These are phyloP conservation scores for Mycena kentingensis DNA, from an alignment of 768 basidiomycete genomes.

Conservation along the genomic window DNA sequence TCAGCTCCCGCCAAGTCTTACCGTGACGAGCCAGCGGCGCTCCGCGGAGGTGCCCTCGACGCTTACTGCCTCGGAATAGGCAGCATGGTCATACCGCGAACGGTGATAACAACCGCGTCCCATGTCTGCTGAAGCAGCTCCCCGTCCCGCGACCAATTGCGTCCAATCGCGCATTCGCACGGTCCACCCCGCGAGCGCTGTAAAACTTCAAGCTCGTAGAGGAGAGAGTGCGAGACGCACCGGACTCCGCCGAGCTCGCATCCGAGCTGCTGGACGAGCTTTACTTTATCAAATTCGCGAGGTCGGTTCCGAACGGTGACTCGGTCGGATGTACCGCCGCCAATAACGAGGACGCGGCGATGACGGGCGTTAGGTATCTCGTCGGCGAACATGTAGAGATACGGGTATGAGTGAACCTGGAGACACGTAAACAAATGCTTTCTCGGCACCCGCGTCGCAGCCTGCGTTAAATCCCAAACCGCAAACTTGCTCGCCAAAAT, in stretches of 20 bases:
- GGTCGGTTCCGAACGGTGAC: slow-evolving; percentile 35
- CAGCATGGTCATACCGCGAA: slow-evolving; percentile 48
- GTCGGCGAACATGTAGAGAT: no score
- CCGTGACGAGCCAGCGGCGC: slow-evolving; percentile 45
- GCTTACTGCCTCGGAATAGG: slow-evolving; percentile 47
- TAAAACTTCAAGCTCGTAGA: slow-evolving; percentile 35
- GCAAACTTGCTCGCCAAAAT: no score
- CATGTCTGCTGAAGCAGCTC: slow-evolving; percentile 43
- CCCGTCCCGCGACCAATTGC: slow-evolving; percentile 25
- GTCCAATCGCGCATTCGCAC: slow-evolving; percentile 42
- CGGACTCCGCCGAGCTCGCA: slow-evolving; percentile 36
- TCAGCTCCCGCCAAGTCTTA: slow-evolving; percentile 43
- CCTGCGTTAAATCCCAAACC: no score
- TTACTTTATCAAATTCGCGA: slow-evolving; percentile 26
- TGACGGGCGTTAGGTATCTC: background rate
- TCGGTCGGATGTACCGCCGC: slow-evolving; percentile 34
- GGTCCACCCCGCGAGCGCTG: slow-evolving; percentile 41
- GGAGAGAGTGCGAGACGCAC: slow-evolving; percentile 11
- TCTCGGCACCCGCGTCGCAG: no score
- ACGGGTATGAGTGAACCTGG: no score
- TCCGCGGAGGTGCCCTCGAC: slow-evolving; percentile 37
- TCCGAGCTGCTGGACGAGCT: slow-evolving; percentile 34
- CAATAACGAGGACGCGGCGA: slow-evolving; percentile 29
- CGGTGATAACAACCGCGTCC: slow-evolving; percentile 52
- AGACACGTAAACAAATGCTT: no score